Percentiles rank a stretch among this genome's conserved stretches.
phyloP scores from a whole-genome alignment of 306 rosid species.

The Begonia peltatifolia region DNA sequence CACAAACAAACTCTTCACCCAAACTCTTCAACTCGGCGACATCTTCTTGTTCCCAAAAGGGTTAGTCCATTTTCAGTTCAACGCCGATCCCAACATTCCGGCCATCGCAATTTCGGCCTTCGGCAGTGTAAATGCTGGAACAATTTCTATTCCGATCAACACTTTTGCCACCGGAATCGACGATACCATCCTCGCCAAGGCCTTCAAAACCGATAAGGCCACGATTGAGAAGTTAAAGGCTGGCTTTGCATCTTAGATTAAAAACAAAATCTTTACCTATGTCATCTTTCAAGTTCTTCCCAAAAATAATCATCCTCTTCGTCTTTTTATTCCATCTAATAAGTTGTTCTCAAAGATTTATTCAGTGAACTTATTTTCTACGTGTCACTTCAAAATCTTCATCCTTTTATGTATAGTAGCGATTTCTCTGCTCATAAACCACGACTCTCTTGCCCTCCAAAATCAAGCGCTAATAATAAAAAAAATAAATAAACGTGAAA shows the following conservation, averaged over 20 bases:
- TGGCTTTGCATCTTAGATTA: slow-evolving; percentile 12
- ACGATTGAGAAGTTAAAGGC: slow-evolving; percentile 28
- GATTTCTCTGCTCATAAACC: too few species aligned
- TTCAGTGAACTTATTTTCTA: too few species aligned
- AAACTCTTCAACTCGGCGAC: slow-evolving; percentile 26
- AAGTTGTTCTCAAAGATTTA: too few species aligned
- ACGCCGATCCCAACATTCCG: slow-evolving; percentile 7
- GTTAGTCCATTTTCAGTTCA: slow-evolving; percentile 36
- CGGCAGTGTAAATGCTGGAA: slow-evolving; percentile 35
- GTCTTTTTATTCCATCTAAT: too few species aligned
- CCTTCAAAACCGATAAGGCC: slow-evolving; percentile 31
- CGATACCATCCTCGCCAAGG: slow-evolving; percentile 26
- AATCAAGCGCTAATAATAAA: too few species aligned
- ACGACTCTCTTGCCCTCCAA: too few species aligned
- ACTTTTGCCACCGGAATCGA: slow-evolving; percentile 25
- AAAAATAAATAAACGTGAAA: too few species aligned
- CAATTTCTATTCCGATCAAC: slow-evolving; percentile 21
- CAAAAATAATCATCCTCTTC: too few species aligned
- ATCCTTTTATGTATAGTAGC: too few species aligned
- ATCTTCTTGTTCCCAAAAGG: slow-evolving; percentile 40
- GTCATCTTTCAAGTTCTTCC: too few species aligned
- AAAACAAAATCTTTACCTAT: too few species aligned
- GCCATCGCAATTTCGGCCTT: slow-evolving; percentile 28
- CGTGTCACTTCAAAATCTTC: too few species aligned
- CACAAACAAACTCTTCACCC: slow-evolving; percentile 30